These are phyloP conservation scores for Naematelia encephala DNA, from an alignment of 768 basidiomycete genomes.

Conservation along the genomic window DNA sequence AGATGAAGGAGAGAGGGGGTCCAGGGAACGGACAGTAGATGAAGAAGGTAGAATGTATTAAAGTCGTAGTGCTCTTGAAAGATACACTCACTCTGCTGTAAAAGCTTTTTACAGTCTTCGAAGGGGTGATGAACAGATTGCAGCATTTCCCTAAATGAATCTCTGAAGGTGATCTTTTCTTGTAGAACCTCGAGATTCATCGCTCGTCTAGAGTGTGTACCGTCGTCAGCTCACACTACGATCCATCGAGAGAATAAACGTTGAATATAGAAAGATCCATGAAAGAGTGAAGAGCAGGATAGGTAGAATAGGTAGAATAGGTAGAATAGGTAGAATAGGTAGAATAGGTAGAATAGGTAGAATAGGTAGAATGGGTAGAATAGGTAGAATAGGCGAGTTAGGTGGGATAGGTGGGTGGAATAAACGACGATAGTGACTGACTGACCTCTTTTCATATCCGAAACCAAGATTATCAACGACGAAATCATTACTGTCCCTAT, in stretches of 20 bases:
- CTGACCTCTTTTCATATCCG: conserved; percentile 66
- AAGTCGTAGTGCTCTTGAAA: not conserved
- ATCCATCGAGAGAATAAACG: not conserved
- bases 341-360: too few relatives aligned
- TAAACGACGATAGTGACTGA: too few relatives aligned
- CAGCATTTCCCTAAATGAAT: conserved; percentile 84
- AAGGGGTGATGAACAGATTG: conserved; percentile 72
- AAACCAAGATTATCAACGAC: conserved; percentile 88
- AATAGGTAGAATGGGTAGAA: too few relatives aligned
- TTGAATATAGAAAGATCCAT: too few relatives aligned
- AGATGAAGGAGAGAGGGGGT: too few relatives aligned
- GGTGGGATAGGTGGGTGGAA: too few relatives aligned
- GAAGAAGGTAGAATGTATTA: too few relatives aligned
- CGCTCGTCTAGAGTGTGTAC: conserved; percentile 53
- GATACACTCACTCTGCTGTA: conserved; percentile 62
- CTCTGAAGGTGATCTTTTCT: conserved; percentile 70
- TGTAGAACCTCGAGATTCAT: conserved; percentile 70
- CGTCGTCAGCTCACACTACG: conserved; percentile 8
- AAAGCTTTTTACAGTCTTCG: conserved; percentile 74
- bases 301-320: too few relatives aligned
- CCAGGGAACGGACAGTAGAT: not conserved
- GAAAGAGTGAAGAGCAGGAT: too few relatives aligned
- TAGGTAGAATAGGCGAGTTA: too few relatives aligned
- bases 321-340: too few relatives aligned
- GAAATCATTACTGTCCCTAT: conserved; percentile 87